These are phyloP conservation scores for Phycomyces nitens DNA, from an alignment of 192 early-diverging fungal species.

Conservation along the genomic window DNA sequence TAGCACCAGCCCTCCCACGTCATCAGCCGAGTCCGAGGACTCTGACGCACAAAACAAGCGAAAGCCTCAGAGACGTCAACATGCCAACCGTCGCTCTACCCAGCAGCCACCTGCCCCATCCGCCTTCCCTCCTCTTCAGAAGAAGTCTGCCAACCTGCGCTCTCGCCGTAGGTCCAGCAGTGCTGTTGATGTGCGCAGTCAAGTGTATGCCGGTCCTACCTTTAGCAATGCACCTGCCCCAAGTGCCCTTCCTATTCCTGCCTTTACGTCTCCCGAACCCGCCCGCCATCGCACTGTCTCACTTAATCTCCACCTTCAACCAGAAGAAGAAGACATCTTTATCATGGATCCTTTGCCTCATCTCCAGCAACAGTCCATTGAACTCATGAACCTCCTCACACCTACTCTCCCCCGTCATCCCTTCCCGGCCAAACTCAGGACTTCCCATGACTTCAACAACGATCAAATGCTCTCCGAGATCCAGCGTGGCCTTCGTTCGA, in stretches of 20 bases:
- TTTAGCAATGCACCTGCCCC: constrained; percentile 58
- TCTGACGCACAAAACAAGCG: background rate
- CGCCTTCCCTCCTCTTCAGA: constrained; percentile 2
- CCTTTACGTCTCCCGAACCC: constrained; percentile 37
- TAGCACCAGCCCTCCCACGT: background rate
- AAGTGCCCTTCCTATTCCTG: constrained; percentile 48
- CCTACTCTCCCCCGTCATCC: constrained; percentile 7
- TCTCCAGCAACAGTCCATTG: constrained; percentile 18
- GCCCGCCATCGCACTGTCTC: constrained; percentile 22
- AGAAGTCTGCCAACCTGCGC: background rate
- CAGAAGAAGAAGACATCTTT: background rate
- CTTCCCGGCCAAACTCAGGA: constrained; percentile 44
- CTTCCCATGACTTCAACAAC: constrained; percentile 31
- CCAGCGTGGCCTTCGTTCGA: constrained; percentile 41
- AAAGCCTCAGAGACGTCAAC: background rate
- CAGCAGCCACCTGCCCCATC: background rate
- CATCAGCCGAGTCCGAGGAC: background rate
- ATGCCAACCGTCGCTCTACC: background rate
- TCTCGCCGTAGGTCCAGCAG: constrained; percentile 3
- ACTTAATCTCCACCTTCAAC: background rate
- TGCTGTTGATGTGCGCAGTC: constrained; percentile 6
- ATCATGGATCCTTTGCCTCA: background rate
- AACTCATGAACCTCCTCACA: constrained; percentile 13
- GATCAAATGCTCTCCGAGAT: constrained; percentile 42
- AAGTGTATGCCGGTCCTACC: constrained; percentile 51